Base-by-base conservation (phyloP, 2,329 filamentous ascomycete genomes). In the Talaromyces amestolkiae region DNA sequence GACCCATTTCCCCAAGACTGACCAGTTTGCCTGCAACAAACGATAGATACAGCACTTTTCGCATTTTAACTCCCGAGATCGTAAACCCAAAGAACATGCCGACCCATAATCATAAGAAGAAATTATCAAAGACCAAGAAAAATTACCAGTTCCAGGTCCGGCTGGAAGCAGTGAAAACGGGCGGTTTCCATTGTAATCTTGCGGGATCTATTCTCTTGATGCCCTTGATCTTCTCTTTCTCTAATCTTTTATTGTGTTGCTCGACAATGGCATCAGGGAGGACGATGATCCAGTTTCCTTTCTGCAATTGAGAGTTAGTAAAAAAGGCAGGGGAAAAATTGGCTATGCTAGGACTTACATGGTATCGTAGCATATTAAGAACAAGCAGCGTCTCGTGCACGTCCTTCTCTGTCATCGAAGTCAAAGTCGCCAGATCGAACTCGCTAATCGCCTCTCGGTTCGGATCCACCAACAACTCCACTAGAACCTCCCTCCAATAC, bases 391-490 rank as follows among this genome's bases (percentile, higher is more conserved):
- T 98, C 76, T 97, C 93, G 77, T 98, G 88, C 15, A 99, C 94
- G 76, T 99, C 95, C 72, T 93, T 92, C 6, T 93, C 93, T n/a
- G 94, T 98, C 94, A 99, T 98, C 2, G 93, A 91, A 9, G 95
- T 87, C 39, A 87, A 79, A 6, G 86, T 83, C 0, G 92, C 93
- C 61, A 99, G 86, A 59, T 91, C 87, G 72, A 97, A 93, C 63
- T 98, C 93, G 65, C 91, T 96, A 63, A 91, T 89, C 19, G 74
- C 70, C 64, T 81, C 78, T 8, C 90, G 89, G 67, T 89, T 89
- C 59, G 85, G 85, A 58, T 89, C 89, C 56, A 96, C 80, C n/a
- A 99, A 83, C 15, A 96, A 77, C 66, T 97, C 93, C 4, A 98
- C 85, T 41, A 99, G 91, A 58, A 92, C 93, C 77, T 99, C 95